Evolutionary conservation across 495 filamentous ascomycete genomes (phyloP), one percentile per base, ranked within the genome.

Genomic region (Penicillium daleae): DNA sequence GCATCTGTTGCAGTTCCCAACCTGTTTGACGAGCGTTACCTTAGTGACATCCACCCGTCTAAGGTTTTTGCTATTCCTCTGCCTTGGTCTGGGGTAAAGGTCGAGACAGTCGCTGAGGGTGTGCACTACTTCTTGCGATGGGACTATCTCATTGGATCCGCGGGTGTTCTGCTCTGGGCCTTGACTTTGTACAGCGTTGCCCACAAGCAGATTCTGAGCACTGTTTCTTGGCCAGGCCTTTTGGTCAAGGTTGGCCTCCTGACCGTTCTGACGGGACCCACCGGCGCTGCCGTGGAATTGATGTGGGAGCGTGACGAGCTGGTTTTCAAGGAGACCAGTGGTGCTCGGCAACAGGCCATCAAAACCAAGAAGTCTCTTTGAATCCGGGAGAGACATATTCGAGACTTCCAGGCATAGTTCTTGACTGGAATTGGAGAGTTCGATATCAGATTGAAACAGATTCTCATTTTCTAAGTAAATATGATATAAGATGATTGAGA

Each of bases 291-390:
- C 1, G 70, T 84, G 13, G 79, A 81, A 52, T 71, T 87, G 62
- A 70, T 86, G 22, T 87, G 85, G 85, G 84, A 83, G 60, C 76
- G 84, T 26, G 85, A 88, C 67, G 82, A 82, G 62, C 63, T 81
- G 48, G 76, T 82, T 10, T 69, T 77, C 22, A 48, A 63, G 49
- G 74, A 76, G 64, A 66, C 71, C 42, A 67, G 68, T 1, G 64
- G 69, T 17, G 32, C 64, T 3, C 66, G 65, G 31, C 66, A 66
- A 50, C 59, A 62, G 33, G 66, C 67, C 17, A 58, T 63, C 1
- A 66, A 56, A 48, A 32, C 24, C 17, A 76, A 74, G 42, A 76
- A 77, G 59, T 62, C 58, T 10, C 60, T 59, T 4, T 75, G 49
- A 56, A 54, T 7, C n/a, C 8, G 27, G n/a, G 3, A 15, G 9